phyloP scores from a whole-genome alignment of 1,139 yeast species.

The Ogataea hybrid region DNA sequence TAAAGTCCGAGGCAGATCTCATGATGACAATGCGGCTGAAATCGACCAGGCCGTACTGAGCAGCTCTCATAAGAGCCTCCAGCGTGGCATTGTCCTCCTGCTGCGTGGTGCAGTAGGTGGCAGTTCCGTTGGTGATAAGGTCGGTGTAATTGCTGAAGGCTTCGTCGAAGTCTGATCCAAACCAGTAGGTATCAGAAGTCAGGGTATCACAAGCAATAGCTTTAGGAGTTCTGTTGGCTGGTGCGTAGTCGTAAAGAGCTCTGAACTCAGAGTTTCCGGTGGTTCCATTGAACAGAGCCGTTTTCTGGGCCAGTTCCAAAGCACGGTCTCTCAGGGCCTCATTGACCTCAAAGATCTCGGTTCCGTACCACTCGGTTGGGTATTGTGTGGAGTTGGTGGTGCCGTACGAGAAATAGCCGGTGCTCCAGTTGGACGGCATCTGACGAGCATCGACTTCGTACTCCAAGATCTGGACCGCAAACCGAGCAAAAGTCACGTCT shows the following conservation, averaged over 20 bases:
- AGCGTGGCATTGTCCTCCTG: slow-evolving; percentile 70
- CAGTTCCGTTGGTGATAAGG: slow-evolving; percentile 58
- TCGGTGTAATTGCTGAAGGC: slow-evolving; percentile 48
- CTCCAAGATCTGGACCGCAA: slow-evolving; percentile 61
- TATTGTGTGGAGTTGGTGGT: slow-evolving; percentile 48
- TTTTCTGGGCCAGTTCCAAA: slow-evolving; percentile 46
- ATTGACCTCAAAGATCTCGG: slow-evolving; percentile 65
- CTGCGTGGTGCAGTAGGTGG: slow-evolving; percentile 59
- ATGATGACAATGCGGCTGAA: slow-evolving; percentile 55
- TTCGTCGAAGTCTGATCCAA: slow-evolving; percentile 51
- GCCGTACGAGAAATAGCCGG: slow-evolving; percentile 61
- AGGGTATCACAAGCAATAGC: slow-evolving; percentile 57
- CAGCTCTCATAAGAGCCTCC: slow-evolving; percentile 57
- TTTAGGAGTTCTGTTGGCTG: slow-evolving; percentile 49
- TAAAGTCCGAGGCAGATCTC: slow-evolving; percentile 65
- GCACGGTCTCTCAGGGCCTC: slow-evolving; percentile 60
- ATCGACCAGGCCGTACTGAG: slow-evolving; percentile 53
- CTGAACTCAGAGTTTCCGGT: slow-evolving; percentile 44
- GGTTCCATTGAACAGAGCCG: slow-evolving; percentile 46
- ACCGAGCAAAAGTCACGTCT: slow-evolving; percentile 59
- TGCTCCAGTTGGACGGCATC: slow-evolving; percentile 52
- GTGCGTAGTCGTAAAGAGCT: slow-evolving; percentile 45
- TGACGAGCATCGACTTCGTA: slow-evolving; percentile 54
- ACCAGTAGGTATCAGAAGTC: slow-evolving; percentile 62
- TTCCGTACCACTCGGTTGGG: slow-evolving; percentile 58